A percentile compares a stretch with the other conserved stretches of the same genome.
These are phyloP conservation scores for Coleophoma crateriformis DNA, from an alignment of 2,329 filamentous ascomycete genomes.

Conservation along the genomic window DNA sequence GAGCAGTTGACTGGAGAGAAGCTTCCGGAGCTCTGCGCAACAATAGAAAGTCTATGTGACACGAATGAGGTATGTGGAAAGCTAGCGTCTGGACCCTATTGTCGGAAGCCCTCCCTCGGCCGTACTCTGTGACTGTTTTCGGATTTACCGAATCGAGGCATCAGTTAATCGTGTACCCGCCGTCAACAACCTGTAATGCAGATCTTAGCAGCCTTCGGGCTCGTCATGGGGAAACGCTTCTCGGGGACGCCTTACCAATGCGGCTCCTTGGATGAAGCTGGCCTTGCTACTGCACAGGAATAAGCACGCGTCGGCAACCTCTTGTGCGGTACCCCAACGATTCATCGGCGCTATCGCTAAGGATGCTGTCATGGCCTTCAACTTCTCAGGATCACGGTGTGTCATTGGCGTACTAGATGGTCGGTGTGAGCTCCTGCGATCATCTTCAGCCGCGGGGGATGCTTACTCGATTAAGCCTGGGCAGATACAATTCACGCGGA, in stretches of 20 bases:
- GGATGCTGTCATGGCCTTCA: constrained; percentile 20
- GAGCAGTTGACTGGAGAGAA: no score
- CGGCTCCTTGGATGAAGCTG: constrained; percentile 37
- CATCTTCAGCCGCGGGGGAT: not conserved
- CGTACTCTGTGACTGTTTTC: no score
- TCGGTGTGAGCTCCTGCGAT: not conserved
- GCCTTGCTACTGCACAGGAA: constrained; percentile 39
- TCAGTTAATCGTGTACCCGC: constrained; percentile 37
- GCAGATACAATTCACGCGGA: constrained; percentile 40
- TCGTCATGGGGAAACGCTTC: not conserved
- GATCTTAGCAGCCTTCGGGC: not conserved
- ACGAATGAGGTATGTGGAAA: no score
- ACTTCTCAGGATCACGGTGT: constrained; percentile 25
- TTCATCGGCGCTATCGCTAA: constrained; percentile 30
- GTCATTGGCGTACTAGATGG: constrained; percentile 35
- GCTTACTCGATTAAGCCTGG: constrained; percentile 36
- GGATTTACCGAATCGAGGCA: no score
- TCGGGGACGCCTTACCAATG: constrained; percentile 42
- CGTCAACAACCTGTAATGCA: constrained; percentile 26
- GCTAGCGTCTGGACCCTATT: no score
- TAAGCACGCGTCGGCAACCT: constrained; percentile 39
- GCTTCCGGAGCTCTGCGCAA: no score
- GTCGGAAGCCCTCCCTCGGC: no score
- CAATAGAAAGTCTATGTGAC: no score
- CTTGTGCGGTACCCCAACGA: constrained; percentile 36